phyloP scores from a whole-genome alignment of 2,329 filamentous ascomycete species.

The Penicillium frequentans region DNA sequence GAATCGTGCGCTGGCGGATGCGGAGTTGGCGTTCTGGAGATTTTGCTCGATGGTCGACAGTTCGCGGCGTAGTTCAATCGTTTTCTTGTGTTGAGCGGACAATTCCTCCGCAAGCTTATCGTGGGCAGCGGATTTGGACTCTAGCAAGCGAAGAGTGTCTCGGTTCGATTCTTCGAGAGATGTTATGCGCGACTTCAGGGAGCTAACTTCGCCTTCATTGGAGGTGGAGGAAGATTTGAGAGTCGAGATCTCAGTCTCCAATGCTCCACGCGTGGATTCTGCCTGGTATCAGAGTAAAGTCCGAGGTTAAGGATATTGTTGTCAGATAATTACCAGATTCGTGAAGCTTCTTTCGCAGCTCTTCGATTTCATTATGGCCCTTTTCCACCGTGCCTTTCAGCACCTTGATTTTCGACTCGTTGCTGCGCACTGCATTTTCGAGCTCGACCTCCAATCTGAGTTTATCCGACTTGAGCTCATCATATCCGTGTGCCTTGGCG shows the following conservation, averaged over 20 bases:
- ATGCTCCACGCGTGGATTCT: conserved; percentile 73
- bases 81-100: conserved; percentile 84
- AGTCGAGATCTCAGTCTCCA: conserved; percentile 79
- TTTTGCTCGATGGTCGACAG: conserved; percentile 78
- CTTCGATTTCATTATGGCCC: conserved; percentile 78
- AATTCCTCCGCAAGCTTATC: conserved; percentile 84
- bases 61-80: conserved; percentile 78
- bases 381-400: conserved; percentile 82
- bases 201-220: conserved; percentile 66
- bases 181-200: conserved; percentile 77
- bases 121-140: conserved; percentile 84
- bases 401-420: conserved; percentile 77
- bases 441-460: conserved; percentile 87
- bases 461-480: conserved; percentile 82
- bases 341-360: conserved; percentile 76
- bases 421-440: conserved; percentile 81
- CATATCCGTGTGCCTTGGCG: conserved; percentile 77
- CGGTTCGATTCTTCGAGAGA: conserved; percentile 90
- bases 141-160: conserved; percentile 83
- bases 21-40: conserved; percentile 77
- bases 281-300: conserved; percentile 21
- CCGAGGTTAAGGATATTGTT: not conserved
- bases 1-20: conserved; percentile 80
- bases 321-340: conserved; percentile 64
- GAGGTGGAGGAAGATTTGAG: conserved; percentile 72